These are phyloP conservation scores for Peronospora destructor DNA, from an alignment of 352 stramenopile genomes.

Conservation along the genomic window DNA sequence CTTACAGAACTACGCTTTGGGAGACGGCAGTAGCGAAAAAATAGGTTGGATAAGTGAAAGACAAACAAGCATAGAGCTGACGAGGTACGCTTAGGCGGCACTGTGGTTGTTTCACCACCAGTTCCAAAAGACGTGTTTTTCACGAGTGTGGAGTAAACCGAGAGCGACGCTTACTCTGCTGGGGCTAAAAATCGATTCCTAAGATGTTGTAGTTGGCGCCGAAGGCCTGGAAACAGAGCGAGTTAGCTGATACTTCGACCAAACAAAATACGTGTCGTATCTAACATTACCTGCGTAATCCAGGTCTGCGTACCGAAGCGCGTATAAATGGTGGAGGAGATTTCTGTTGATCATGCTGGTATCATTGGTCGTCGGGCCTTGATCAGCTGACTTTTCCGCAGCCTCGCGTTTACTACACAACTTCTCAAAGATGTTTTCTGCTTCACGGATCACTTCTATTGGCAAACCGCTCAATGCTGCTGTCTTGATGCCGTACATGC, in stretches of 20 bases:
- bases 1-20: slow-evolving; percentile 70
- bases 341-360: slow-evolving; percentile 33
- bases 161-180: slow-evolving; percentile 5
- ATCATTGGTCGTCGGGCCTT: slow-evolving; percentile 7
- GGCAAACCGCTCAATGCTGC: slow-evolving; percentile 71
- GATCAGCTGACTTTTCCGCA: slow-evolving; percentile 8
- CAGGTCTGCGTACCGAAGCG: slow-evolving; percentile 53
- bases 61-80: slow-evolving; percentile 36
- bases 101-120: slow-evolving; percentile 39
- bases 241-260: neutral
- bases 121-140: slow-evolving; percentile 29
- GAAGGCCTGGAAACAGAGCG: slow-evolving; percentile 31
- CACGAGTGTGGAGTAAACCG: neutral
- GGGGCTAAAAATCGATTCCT: slow-evolving; percentile 41
- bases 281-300: slow-evolving; percentile 39
- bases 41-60: slow-evolving; percentile 46
- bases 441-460: slow-evolving; percentile 47
- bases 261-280: neutral
- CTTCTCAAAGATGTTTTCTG: slow-evolving; percentile 39
- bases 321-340: slow-evolving; percentile 69
- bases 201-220: slow-evolving; percentile 63
- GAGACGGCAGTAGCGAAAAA: slow-evolving; percentile 53
- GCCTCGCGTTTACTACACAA: slow-evolving; percentile 20
- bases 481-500: slow-evolving; percentile 81
- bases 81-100: slow-evolving; percentile 43